Percentiles rank a stretch among this genome's conserved stretches.
Conservation (phyloP, 108 stramenopile species). For the Parmales sp. region DNA sequence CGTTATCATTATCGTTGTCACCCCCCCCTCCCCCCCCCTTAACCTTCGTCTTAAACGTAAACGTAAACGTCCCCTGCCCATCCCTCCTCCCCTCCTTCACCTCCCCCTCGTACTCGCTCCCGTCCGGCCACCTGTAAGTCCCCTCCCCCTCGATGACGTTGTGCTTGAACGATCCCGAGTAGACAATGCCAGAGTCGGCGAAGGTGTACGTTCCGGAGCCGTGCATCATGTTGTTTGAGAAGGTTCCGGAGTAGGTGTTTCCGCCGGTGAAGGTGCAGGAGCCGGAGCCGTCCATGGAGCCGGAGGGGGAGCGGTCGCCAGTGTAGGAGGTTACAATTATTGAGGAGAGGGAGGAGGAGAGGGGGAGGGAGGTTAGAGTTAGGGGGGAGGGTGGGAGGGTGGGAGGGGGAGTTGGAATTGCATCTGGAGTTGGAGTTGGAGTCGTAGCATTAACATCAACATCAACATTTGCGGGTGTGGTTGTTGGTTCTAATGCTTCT, state of each 20-base stretch:
- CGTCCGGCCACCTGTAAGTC: background rate
- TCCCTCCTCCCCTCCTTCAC: constrained; percentile 2
- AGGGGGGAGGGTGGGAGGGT: too few species aligned
- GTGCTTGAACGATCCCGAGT: background rate
- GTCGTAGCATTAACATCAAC: too few species aligned
- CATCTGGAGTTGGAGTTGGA: too few species aligned
- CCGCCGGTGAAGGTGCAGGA: background rate
- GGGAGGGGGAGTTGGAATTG: too few species aligned
- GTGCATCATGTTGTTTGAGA: background rate
- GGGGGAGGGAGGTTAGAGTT: too few species aligned
- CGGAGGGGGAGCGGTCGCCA: too few species aligned
- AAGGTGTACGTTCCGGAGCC: background rate
- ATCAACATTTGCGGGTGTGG: too few species aligned
- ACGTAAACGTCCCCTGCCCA: background rate
- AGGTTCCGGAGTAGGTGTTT: background rate
- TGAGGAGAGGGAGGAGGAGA: too few species aligned
- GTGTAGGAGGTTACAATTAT: too few species aligned
- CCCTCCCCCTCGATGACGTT: background rate
- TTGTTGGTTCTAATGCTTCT: too few species aligned
- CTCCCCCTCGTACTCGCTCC: background rate
- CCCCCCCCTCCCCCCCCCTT: background rate
- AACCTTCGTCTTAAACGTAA: background rate
- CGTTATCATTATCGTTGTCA: background rate
- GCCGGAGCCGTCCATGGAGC: too few species aligned
- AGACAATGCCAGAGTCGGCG: background rate